Base-by-base conservation (phyloP, 257 asterid species). In the Primulina tabacum region DNA sequence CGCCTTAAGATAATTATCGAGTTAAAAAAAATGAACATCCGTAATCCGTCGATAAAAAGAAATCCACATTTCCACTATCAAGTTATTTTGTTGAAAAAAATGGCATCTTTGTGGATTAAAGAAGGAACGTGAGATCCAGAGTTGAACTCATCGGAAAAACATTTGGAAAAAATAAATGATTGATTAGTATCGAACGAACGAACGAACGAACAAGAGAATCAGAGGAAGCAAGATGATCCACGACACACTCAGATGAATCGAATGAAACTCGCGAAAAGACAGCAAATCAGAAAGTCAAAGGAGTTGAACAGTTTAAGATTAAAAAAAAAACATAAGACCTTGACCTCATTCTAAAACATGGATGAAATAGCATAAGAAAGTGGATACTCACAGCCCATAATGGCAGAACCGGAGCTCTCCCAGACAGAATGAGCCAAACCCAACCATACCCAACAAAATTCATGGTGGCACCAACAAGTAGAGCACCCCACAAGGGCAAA, bases 391-490 rank as follows among this genome's bases (percentile, higher is more conserved):
- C 89, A 30, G 78, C 79, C 89, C 89, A 84, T 64, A 84, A 73
- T 0, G 86, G 89, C 47, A 84, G 30, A 12, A 38, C 61, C 2
- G 86, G 86, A 71, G 71, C 66, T 74, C 83, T 79, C 28, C 86
- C 75, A 34, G 89, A 74, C 60, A 79, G 73, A 60, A 84, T 35
- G 21, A 84, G 89, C 89, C 89, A 84, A 72, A 84, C 89, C 84
- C 83, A 81, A 16, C 89, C 89, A 56, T 84, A 84, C 1, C 86
- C 89, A 8, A 84, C 55, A n/a, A 84, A 75, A 43, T 84, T 84
- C 72, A 76, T 81, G 0, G 76, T 7, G 50, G 81, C 89, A 67
- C 89, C 89, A 32, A 84, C 79, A 55, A 84, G 78, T 56, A 84
- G 86, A 71, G 81, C 77, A 47, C 65, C 89, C 89, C 89, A 84